Conservation (phyloP, 1,139 yeast species). For the Pichia sp. region DNA sequence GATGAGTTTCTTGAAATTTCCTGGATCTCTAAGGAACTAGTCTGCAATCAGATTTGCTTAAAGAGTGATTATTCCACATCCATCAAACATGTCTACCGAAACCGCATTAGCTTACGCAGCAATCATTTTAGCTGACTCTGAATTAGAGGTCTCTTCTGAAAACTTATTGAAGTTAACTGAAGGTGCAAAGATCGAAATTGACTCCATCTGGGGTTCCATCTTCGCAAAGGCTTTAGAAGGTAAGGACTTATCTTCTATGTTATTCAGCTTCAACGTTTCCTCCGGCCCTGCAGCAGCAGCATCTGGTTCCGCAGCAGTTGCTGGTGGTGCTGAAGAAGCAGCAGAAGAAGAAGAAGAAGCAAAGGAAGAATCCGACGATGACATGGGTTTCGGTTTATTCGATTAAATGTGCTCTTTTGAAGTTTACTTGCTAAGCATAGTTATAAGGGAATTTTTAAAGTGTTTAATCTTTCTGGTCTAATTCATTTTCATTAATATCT, state of each 20-base stretch:
- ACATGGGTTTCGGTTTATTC: slow-evolving; percentile 81
- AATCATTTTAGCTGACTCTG: slow-evolving; percentile 80
- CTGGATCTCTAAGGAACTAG: slow-evolving; percentile 41
- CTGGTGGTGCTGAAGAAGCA: slow-evolving; percentile 49
- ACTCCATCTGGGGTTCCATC: slow-evolving; percentile 73
- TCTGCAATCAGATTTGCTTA: slow-evolving; percentile 48
- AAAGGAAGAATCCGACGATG: slow-evolving; percentile 51
- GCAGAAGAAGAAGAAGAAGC: slow-evolving; percentile 53
- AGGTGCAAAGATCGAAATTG: slow-evolving; percentile 67
- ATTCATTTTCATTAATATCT: too few species aligned
- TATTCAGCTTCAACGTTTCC: slow-evolving; percentile 72
- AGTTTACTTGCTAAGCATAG: too few species aligned
- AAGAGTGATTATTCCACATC: slow-evolving; percentile 48
- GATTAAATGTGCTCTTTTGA: slow-evolving; percentile 40
- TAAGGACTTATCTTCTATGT: slow-evolving; percentile 68
- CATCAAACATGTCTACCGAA: slow-evolving; percentile 49
- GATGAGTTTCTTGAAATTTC: too few species aligned
- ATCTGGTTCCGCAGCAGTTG: slow-evolving; percentile 51
- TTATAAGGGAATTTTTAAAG: too few species aligned
- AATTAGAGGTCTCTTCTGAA: slow-evolving; percentile 69
- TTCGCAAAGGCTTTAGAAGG: slow-evolving; percentile 76
- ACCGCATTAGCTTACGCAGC: slow-evolving; percentile 85
- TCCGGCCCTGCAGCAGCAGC: slow-evolving; percentile 59
- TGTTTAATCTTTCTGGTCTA: too few species aligned
- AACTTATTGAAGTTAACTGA: slow-evolving; percentile 63